Evolutionary conservation across 768 basidiomycete genomes (phyloP), one percentile per base, ranked within the genome.

Genomic region (Filobasidium floriforme): DNA sequence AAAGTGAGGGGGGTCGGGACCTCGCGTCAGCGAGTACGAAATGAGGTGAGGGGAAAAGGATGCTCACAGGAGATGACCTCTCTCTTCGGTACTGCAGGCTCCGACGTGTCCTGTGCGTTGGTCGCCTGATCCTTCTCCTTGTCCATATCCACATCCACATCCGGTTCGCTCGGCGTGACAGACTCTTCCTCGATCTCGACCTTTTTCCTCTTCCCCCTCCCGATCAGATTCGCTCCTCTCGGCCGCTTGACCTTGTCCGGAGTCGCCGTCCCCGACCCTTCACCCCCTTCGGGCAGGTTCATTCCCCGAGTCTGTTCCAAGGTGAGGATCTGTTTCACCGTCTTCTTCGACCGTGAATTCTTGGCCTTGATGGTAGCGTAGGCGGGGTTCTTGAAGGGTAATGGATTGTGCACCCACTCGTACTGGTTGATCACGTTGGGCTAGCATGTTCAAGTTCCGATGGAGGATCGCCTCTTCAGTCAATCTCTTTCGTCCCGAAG

Each of bases 11-110:
- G n/a, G 60, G 26, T 32, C 59, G 46, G 18, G 18, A 37, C 60
- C 18, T 18, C 40, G 51, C 24, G 10, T 44, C 12, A 26, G 24
- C 19, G 24, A 26, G 2, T 19, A 26, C 24, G 24, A 14, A 18
- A 37, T 4, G 32, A 43, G 32, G 22, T 11, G 22, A 63, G 57
- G 15, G 11, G 22, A 40, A 1, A 49, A 28, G 7, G 24, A 0
- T 49, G 69, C 77, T 69, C 57, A 78, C 77, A 78, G 12, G 77
- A 76, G 52, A 78, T 71, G 55, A 76, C 70, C 54, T 78, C 73
- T 54, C 73, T 73, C 57, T 66, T 69, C 10, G 67, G 14, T 9
- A 37, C 18, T 19, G 19, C 29, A 5, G 32, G 32, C 32, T 3
- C 32, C 3, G 32, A 37, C 32, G 32, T 4, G 3, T 37, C 32